Base-by-base conservation (phyloP, 768 basidiomycete genomes). In the Cystobasidium tubakii region DNA sequence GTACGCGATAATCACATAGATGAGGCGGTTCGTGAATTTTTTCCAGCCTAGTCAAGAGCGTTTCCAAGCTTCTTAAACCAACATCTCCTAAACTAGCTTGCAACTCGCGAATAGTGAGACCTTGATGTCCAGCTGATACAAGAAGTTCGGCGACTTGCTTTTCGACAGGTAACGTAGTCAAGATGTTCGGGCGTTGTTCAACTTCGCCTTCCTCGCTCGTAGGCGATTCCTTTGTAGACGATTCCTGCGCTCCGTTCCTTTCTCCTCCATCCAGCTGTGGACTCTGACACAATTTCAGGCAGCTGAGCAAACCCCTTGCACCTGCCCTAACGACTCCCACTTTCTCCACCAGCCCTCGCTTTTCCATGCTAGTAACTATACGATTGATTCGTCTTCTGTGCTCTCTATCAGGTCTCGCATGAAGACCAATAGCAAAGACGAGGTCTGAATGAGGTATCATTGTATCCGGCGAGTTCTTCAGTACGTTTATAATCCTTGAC, bases 331-430 rank as follows among this genome's bases (percentile, higher is more conserved):
- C 88, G 10, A 91, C 87, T 53, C 86, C 81, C 33, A 92, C 86
- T 74, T 86, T 88, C 79, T 92, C 91, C 42, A 93, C 85, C 44
- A 90, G 78, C 7, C 89, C 87, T 78, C 88, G 86, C 66, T 87
- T 85, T 23, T 90, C 85, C 77, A 93, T 83, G 76, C 89, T 89
- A 1, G 87, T 86, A 46, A 92, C 82, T 54, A 90, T 85, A 42
- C 85, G 86, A 78, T 88, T 87, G 80, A 93, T 91, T 78, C 91
- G 90, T 17, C 91, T 86, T n/a, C 91, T 86, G 76, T 91, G 88
- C 13, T 2, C 86, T 86, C 25, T 33, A 17, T 31, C 80, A 88
- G 90, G 3, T 85, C 87, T 36, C 27, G 89, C 90, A 79, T 88
- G 87, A 25, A 39, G 74, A 57, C 27, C 92, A 67, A 94, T 85